A percentile compares a stretch with the other conserved stretches of the same genome.
phyloP scores from a whole-genome alignment of 805 yeast species.

The Sungouiella thailandica region DNA sequence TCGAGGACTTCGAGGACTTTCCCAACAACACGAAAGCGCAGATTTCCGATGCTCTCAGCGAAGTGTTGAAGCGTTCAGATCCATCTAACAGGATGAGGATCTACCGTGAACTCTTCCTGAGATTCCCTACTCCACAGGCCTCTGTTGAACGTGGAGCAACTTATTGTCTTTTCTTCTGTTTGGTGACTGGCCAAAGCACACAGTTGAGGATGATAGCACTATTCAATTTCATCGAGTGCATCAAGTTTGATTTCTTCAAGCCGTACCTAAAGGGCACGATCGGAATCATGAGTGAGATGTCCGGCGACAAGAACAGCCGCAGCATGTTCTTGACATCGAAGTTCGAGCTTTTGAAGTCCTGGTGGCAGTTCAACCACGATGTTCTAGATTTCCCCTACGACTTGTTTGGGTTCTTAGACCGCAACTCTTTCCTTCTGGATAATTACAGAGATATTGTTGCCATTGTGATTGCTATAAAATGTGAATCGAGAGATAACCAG shows the following conservation, averaged over 20 bases:
- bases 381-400: slow-evolving; percentile 36
- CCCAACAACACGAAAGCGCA: slow-evolving; percentile 17
- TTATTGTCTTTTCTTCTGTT: slow-evolving; percentile 31
- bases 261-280: slow-evolving; percentile 28
- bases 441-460: slow-evolving; percentile 38
- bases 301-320: slow-evolving; percentile 8
- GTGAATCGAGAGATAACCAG: neutral
- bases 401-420: slow-evolving; percentile 32
- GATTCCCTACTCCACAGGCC: slow-evolving; percentile 32
- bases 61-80: slow-evolving; percentile 5
- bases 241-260: slow-evolving; percentile 24
- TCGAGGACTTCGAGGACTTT: slow-evolving; percentile 11
- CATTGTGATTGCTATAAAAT: slow-evolving; percentile 22
- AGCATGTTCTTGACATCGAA: slow-evolving; percentile 26
- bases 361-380: slow-evolving; percentile 33
- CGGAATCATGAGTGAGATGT: slow-evolving; percentile 14
- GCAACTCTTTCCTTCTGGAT: slow-evolving; percentile 24
- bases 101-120: slow-evolving; percentile 24
- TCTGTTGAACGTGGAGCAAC: slow-evolving; percentile 36
- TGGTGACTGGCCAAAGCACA: slow-evolving; percentile 25
- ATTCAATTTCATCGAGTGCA: slow-evolving; percentile 39
- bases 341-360: slow-evolving; percentile 35
- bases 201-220: slow-evolving; percentile 29
- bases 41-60: slow-evolving; percentile 13
- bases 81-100: slow-evolving; percentile 16